Evolutionary conservation across 192 early-diverging fungal genomes (phyloP).

Genomic region (Jimgerdemannia lactiflua): DNA sequence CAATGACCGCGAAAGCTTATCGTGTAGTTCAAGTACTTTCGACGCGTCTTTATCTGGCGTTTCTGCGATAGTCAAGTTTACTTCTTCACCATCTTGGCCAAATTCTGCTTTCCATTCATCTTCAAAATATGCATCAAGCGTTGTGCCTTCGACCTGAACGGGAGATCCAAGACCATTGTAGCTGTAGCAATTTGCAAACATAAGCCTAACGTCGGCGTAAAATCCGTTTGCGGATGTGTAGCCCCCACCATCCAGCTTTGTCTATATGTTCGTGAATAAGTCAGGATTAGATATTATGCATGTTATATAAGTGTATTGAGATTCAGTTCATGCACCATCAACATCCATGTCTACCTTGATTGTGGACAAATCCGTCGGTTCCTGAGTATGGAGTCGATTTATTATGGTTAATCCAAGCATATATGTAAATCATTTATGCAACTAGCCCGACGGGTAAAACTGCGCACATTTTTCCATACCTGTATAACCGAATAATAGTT

Average conservation of each 20-base stretch:
- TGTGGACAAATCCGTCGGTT: background rate
- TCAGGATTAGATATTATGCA: no score
- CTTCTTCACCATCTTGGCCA: conserved; percentile 24
- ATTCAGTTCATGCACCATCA: no score
- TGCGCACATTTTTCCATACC: background rate
- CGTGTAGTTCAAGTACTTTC: background rate
- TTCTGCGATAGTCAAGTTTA: conserved; percentile 49
- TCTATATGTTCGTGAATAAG: conserved; percentile 1
- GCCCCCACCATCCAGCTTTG: conserved; percentile 34
- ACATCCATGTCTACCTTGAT: background rate
- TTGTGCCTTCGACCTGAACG: conserved; percentile 60
- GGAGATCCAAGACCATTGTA: conserved; percentile 61
- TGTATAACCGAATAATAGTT: background rate
- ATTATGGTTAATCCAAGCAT: no score
- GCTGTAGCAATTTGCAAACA: conserved; percentile 54
- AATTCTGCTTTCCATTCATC: conserved; percentile 32
- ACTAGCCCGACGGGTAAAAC: background rate
- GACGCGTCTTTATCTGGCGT: conserved; percentile 23
- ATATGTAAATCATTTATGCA: no score
- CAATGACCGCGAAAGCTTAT: conserved; percentile 8
- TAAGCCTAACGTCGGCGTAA: conserved; percentile 49
- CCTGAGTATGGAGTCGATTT: background rate
- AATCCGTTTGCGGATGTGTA: conserved; percentile 42
- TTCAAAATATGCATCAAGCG: conserved; percentile 51
- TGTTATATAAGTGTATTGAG: no score